phyloP scores from a whole-genome alignment of 495 filamentous ascomycete species.

The Penicillium fimorum region DNA sequence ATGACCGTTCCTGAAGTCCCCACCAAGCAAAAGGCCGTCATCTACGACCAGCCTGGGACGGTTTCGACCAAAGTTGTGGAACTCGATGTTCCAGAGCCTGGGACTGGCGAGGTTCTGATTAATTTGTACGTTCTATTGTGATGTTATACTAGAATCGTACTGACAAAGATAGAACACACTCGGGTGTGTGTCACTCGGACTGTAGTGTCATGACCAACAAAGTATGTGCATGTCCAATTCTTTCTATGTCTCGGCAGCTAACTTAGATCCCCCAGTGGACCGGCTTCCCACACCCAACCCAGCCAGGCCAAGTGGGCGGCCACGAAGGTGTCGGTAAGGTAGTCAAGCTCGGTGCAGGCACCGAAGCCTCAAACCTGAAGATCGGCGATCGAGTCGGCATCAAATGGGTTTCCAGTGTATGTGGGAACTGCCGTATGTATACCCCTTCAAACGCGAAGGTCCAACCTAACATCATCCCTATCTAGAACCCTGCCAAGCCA shows the following conservation, averaged over 20 bases:
- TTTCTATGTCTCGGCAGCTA: neutral
- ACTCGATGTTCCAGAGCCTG: conserved; percentile 64
- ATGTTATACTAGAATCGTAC: neutral
- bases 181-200: conserved; percentile 71
- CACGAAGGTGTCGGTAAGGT: conserved; percentile 62
- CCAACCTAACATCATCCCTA: conserved; percentile 3
- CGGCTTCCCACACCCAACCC: conserved; percentile 60
- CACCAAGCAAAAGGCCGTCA: conserved; percentile 62
- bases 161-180: conserved; percentile 54
- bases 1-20: conserved; percentile 49
- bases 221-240: conserved; percentile 22
- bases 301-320: conserved; percentile 62
- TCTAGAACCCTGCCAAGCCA: conserved; percentile 52
- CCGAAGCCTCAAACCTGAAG: conserved; percentile 55
- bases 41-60: conserved; percentile 68
- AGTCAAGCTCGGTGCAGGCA: conserved; percentile 56
- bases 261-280: conserved; percentile 43
- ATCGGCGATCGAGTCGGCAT: conserved; percentile 65
- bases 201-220: conserved; percentile 59
- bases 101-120: conserved; percentile 62
- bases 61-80: conserved; percentile 68
- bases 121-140: conserved; percentile 49
- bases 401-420: conserved; percentile 53
- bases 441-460: neutral
- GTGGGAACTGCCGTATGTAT: conserved; percentile 49